phyloP scores from a whole-genome alignment of 257 asterid genomes.

The Mentha longifolia region DNA sequence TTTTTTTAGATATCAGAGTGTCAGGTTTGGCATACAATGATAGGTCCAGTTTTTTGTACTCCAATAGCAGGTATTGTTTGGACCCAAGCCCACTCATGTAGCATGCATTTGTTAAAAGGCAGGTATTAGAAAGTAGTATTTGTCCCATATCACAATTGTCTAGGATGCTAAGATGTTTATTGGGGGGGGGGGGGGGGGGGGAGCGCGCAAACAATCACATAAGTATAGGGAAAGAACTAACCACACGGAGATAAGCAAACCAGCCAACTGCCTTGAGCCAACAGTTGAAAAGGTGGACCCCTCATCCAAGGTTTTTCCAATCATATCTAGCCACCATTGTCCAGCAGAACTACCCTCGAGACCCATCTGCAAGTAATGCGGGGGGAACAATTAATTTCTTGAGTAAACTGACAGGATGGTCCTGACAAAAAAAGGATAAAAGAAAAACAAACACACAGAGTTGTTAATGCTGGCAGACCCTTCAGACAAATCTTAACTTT shows the following conservation, averaged over 20 bases:
- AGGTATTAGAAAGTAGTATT: background rate
- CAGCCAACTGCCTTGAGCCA: conserved; percentile 99
- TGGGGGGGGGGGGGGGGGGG: background rate
- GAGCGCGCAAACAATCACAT: conserved; percentile 23
- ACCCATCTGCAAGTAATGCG: conserved; percentile 75
- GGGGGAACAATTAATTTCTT: conserved; percentile 11
- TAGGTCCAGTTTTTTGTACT: background rate
- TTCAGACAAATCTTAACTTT: conserved; percentile 15
- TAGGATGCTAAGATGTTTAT: background rate
- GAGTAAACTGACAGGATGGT: conserved; percentile 6
- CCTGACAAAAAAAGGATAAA: background rate
- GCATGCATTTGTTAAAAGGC: background rate
- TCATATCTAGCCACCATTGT: conserved; percentile 98
- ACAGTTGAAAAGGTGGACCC: conserved; percentile 80
- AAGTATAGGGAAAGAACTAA: conserved; percentile 44
- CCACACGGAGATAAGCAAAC: conserved; percentile 94
- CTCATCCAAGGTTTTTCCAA: conserved; percentile 90
- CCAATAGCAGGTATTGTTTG: background rate
- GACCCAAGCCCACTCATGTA: background rate
- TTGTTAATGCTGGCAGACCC: background rate
- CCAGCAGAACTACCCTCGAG: conserved; percentile 97
- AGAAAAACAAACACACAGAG: conserved; percentile 1
- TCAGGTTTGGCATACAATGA: background rate
- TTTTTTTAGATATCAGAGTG: conserved; percentile 1
- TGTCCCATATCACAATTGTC: background rate